phyloP scores from a whole-genome alignment of 2,329 filamentous ascomycete species.

The Fusarium avenaceum region DNA sequence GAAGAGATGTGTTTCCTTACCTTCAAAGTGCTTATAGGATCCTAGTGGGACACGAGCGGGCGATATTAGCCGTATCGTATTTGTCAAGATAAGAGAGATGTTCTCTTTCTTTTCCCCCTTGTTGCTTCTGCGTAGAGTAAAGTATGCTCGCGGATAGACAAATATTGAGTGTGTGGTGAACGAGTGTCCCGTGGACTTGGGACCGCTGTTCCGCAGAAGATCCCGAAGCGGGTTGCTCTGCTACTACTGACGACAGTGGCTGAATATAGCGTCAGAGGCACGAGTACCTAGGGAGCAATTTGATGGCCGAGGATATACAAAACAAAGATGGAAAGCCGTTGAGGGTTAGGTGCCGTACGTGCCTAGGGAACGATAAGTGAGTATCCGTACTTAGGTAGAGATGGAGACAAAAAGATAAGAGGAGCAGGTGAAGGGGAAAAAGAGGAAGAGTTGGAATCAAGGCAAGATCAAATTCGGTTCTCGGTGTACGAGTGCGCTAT shows the following conservation, averaged over 20 bases:
- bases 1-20: constrained; percentile 25
- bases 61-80: neutral
- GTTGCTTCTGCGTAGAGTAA: neutral
- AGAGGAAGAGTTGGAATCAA: neutral
- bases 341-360: neutral
- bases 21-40: constrained; percentile 10
- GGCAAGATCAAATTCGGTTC: neutral
- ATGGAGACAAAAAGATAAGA: neutral
- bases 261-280: constrained; percentile 44
- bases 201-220: constrained; percentile 45
- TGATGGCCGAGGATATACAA: constrained; percentile 13
- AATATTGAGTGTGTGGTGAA: constrained; percentile 23
- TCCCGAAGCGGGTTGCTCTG: constrained; percentile 44
- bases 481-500: neutral
- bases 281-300: constrained; percentile 30
- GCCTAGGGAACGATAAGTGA: neutral
- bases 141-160: constrained; percentile 7
- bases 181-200: constrained; percentile 4
- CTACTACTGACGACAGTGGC: constrained; percentile 50
- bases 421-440: neutral
- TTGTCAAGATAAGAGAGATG: neutral
- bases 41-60: constrained; percentile 14
- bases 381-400: neutral
- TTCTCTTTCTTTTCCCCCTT: neutral
- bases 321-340: neutral